A percentile compares a stretch with the other conserved stretches of the same genome.
Evolutionary conservation across 2,329 filamentous ascomycete genomes (phyloP).

Genomic region (Lasiodiplodia hormozganensis): DNA sequence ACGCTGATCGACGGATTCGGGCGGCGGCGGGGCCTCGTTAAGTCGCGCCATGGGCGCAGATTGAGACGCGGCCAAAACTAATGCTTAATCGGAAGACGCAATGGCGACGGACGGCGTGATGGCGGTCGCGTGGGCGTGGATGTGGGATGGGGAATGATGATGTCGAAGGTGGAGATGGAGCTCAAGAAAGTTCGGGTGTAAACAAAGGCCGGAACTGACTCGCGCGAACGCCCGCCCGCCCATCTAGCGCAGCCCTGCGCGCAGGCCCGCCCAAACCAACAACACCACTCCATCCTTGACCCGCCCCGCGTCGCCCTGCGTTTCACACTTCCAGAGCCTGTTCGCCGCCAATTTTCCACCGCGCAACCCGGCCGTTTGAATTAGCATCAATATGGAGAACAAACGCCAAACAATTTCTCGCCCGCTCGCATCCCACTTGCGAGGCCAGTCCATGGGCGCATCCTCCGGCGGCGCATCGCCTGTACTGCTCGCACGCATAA

Average conservation of each 20-base stretch:
- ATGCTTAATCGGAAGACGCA: not conserved
- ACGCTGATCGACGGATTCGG: conserved; percentile 76
- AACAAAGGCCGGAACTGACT: conserved; percentile 19
- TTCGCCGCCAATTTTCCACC: too few relatives aligned
- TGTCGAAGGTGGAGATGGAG: conserved; percentile 20
- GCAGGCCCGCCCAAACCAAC: conserved; percentile 11
- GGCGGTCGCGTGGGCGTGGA: conserved; percentile 4
- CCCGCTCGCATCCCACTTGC: conserved; percentile 69
- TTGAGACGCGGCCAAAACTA: conserved; percentile 3
- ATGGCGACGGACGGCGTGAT: not conserved
- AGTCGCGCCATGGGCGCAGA: conserved; percentile 75
- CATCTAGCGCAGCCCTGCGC: conserved; percentile 11
- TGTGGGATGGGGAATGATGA: conserved; percentile 27
- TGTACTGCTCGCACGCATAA: conserved; percentile 75
- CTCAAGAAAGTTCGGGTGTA: conserved; percentile 23
- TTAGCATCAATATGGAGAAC: conserved; percentile 24
- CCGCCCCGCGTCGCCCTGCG: not conserved
- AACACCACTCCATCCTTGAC: conserved; percentile 10
- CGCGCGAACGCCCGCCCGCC: conserved; percentile 15
- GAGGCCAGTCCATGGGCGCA: conserved; percentile 56
- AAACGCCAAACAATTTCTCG: conserved; percentile 51
- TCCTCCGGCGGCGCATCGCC: conserved; percentile 66
- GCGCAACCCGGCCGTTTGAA: not conserved
- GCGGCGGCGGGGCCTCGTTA: conserved; percentile 74
- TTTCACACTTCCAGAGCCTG: not conserved